Evolutionary conservation across 164 flowering plant species (phyloP).

Genomic region (Vitis riparia): DNA sequence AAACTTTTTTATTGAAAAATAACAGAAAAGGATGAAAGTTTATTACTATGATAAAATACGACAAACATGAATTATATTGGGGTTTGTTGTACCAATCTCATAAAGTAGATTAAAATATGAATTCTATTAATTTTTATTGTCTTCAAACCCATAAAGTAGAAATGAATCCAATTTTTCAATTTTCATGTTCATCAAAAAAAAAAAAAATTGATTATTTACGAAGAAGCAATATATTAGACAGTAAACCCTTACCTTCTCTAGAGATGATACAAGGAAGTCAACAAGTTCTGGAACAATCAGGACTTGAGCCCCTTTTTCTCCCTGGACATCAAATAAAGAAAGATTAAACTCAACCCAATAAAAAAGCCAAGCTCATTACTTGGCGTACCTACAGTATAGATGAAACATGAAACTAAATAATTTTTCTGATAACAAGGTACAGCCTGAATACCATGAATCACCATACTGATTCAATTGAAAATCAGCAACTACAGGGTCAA

Average conservation of each 20-base stretch:
- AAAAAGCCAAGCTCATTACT: neutral
- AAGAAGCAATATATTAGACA: neutral
- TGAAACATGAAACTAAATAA: neutral
- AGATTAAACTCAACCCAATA: slow-evolving; percentile 3
- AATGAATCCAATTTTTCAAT: neutral
- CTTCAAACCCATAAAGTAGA: neutral
- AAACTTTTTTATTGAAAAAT: neutral
- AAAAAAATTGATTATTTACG: neutral
- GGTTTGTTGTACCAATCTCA: too few relatives aligned
- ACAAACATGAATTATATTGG: too few relatives aligned
- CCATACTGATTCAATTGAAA: neutral
- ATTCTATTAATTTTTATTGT: neutral
- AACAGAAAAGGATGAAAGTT: neutral
- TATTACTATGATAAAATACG: too few relatives aligned
- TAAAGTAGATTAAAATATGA: too few relatives aligned
- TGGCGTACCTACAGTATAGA: neutral
- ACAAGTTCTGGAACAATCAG: slow-evolving; percentile 86
- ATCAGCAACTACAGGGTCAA: neutral
- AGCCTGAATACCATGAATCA: too few relatives aligned
- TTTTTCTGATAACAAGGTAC: neutral
- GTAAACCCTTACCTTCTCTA: slow-evolving; percentile 65
- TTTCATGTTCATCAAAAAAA: neutral
- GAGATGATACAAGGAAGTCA: slow-evolving; percentile 54
- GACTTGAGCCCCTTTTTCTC: slow-evolving; percentile 84
- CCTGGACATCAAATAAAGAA: slow-evolving; percentile 33